Base-by-base conservation (phyloP, 352 stramenopile species). In the Phytophthora foliorum region DNA sequence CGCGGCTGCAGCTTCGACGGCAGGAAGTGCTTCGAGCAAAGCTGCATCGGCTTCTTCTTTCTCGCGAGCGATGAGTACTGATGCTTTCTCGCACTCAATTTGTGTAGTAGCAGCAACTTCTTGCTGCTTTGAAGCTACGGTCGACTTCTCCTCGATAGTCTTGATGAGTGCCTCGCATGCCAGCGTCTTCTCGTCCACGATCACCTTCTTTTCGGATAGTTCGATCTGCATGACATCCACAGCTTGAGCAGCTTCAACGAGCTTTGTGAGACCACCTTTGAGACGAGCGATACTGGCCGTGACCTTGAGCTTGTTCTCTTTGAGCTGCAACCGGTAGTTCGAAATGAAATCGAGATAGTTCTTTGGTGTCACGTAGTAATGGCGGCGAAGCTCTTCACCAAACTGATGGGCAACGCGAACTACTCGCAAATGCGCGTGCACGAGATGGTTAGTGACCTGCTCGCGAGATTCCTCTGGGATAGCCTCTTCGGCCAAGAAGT, bases 361-460 rank as follows among this genome's bases (percentile, higher is more conserved):
- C 72, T 98, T 98, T 0, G 96, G 96, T 4, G 96, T 99, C n/a
- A 99, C 96, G 71, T 98, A 98, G 81, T 99, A 99, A 70, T 97
- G 89, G 0, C 96, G 84, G 17, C 95, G 80, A 19, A 99, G 69
- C 48, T 98, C 93, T 34, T 96, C 86, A 1, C 87, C 91, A 65
- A 99, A 99, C 32, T 94, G 82, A 41, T 91, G 80, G 3, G 93
- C 93, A n/a, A 97, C 87, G 1, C 80, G 80, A 10, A 98, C 92
- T 4, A 99, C 95, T 6, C 89, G 82, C 57, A 97, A 69, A 71
- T 99, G 96, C 0, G 93, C 92, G 48, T 97, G 86, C 0, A 98
- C 95, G 41, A 99, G 83, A 58, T 97, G 89, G 52, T 96, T 92
- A 0, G 87, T 92, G 25, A 97, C 90, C 50, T 91, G 67, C 2